Evolutionary conservation across 2,329 filamentous ascomycete species (phyloP).

Genomic region (Cercospora beticola): DNA sequence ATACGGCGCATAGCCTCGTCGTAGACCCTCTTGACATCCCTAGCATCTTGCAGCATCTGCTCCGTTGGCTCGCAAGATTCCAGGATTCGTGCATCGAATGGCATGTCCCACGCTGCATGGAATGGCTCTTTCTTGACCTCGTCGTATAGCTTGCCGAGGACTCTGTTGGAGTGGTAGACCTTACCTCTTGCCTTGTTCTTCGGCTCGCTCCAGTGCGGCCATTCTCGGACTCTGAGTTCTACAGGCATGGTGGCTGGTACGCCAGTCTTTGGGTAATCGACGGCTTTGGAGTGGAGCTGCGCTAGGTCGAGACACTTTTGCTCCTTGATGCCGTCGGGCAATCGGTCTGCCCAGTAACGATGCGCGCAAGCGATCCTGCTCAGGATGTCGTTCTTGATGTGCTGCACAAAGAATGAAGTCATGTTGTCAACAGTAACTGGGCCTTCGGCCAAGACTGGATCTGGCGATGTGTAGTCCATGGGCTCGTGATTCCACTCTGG

Average conservation of each 20-base stretch:
- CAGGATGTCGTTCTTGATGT: constrained; percentile 87
- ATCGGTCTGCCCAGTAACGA: constrained; percentile 68
- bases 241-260: constrained; percentile 67
- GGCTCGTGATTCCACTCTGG: constrained; percentile 67
- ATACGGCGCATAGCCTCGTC: constrained; percentile 74
- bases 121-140: constrained; percentile 69
- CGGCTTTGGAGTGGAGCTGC: constrained; percentile 80
- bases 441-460: constrained; percentile 56
- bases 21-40: constrained; percentile 71
- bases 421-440: constrained; percentile 73
- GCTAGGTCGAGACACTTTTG: constrained; percentile 71
- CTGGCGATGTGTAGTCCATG: constrained; percentile 70
- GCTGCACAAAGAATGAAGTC: constrained; percentile 80
- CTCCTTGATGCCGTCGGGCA: constrained; percentile 62
- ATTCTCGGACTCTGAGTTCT: constrained; percentile 60
- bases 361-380: constrained; percentile 79
- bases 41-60: constrained; percentile 58
- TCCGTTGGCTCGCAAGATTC: constrained; percentile 58
- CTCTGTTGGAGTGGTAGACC: constrained; percentile 66
- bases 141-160: constrained; percentile 82
- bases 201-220: constrained; percentile 83
- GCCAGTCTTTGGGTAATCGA: constrained; percentile 93
- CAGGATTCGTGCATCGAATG: constrained; percentile 76
- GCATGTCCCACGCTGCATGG: constrained; percentile 65
- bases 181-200: constrained; percentile 46